Evolutionary conservation across 2,329 filamentous ascomycete genomes (phyloP), one percentile per base, ranked within the genome.

Genomic region (Aspergillus ibericus): DNA sequence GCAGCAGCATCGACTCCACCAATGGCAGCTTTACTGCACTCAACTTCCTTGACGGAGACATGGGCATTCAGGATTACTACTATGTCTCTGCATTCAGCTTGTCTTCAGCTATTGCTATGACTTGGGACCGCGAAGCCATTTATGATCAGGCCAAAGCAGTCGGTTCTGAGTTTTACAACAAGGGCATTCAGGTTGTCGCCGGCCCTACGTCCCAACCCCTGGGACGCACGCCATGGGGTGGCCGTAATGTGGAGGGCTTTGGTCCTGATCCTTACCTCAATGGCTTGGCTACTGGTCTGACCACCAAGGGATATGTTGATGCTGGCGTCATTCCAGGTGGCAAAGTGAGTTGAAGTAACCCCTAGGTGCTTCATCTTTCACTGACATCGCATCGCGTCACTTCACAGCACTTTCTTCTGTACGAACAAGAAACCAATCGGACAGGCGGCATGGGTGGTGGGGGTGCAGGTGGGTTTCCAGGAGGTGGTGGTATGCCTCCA

Each of bases 271-370:
- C 80, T 1, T 74, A 73, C 59, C 71, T 82, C 6, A 75, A 75
- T 35, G 80, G 78, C 40, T 66, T 79, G 32, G 70, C 73, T 5
- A 65, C 55, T 78, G 78, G 38, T 70, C 77, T 56, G 75, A 80
- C 71, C 44, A 74, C 75, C 12, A 79, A 84, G 68, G 85, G 86
- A 64, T 82, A 80, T 62, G 82, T 87, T 42, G 82, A 77, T 22
- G 85, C 87, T 55, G 85, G 67, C 10, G 64, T 66, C 6, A 53
- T 59, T 44, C 51, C 56, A 2, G 55, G 55, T 29, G 59, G 35
- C 25, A 60, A 60, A 46, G 55, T 58, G 27, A 18, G 48, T 48
- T 22, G 4, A 0, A 27, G 16, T 6, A 34, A 8, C 5, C 25
- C 15, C 15, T 25, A 18, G 4, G 27, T 20, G 20, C 35, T 6